Base-by-base conservation (phyloP, 2,329 filamentous ascomycete genomes). In the Chrysoporthe cubensis region DNA sequence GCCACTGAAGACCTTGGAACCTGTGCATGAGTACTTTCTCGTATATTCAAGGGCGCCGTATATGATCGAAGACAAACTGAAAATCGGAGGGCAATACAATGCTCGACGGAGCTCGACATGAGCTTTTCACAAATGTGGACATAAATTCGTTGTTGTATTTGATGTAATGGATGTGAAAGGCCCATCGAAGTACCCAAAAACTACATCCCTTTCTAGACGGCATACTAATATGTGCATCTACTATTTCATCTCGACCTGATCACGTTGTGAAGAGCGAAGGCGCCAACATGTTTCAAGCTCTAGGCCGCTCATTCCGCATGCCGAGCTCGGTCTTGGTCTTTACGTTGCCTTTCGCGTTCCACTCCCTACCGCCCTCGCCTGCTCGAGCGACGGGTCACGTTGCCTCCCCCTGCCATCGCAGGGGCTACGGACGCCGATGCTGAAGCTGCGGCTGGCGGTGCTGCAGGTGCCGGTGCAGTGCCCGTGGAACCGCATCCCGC, bases 401-500 rank as follows among this genome's bases (percentile, higher is more conserved):
- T 54, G 50, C 26, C 26, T 52, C 50, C 21, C 6, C 5, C 9
- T 0, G 60, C 43, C 8, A 26, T 21, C 7, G 66, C 61, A 13
- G 61, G 46, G 21, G 52, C 54, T 13, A 42, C 32, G 37, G 64
- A 26, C 1, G 60, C 16, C 16, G 65, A 42, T 11, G 42, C 48
- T 13, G 26, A 26, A 26, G 26, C 26, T 26, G 26, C 26, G 26
- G 59, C 65, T 11, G 18, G 18, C 21, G 65, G 42, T 7, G 62
- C 54, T 18, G 54, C 65, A 16, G 65, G 34, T 21, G 64, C 37
- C 2, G 56, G 13, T 14, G 65, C 32, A 1, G 18, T 54, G 11
- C 34, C 66, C n/a, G 40, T n/a, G 7, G 34, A 16, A 8, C 42
- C 66, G 9, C 66, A 68, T 13, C 46, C 66, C 13, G 61, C 4